Percentiles rank a stretch among this genome's conserved stretches.
These are phyloP conservation scores for Haematococcus sp. DNA, from an alignment of 139 green algal genomes.

Conservation along the genomic window DNA sequence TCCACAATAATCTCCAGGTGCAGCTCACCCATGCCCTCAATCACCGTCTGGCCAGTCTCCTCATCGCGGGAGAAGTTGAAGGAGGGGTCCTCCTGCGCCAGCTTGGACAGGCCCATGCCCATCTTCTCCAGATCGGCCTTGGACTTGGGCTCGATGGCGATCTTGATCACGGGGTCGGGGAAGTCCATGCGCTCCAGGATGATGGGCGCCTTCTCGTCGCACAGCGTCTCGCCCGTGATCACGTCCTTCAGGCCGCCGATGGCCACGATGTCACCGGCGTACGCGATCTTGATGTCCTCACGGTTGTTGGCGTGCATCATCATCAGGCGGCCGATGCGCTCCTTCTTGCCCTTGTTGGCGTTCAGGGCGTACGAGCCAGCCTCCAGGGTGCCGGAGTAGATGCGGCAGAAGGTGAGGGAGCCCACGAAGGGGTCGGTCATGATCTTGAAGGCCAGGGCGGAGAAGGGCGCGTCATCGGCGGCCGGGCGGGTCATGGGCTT, in stretches of 20 bases:
- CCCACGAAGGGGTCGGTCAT: constrained; percentile 96
- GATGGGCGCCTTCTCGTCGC: constrained; percentile 86
- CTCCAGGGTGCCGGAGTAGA: constrained; percentile 84
- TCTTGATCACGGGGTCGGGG: constrained; percentile 99
- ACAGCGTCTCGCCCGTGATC: constrained; percentile 86
- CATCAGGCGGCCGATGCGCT: constrained; percentile 95
- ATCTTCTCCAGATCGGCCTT: constrained; percentile 98
- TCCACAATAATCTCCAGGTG: constrained; percentile 99
- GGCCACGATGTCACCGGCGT: constrained; percentile 95
- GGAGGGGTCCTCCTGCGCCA: constrained; percentile 96
- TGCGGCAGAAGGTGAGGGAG: constrained; percentile 93
- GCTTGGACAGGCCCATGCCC: constrained; percentile 91
- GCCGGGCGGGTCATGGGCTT: constrained; percentile 72
- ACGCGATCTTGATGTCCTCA: constrained; percentile 89
- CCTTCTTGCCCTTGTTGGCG: constrained; percentile 94
- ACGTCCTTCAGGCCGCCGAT: constrained; percentile 90
- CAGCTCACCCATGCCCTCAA: constrained; percentile 99
- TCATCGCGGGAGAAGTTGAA: constrained; percentile 93
- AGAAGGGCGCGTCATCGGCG: constrained; percentile 86
- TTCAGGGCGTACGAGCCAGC: constrained; percentile 89
- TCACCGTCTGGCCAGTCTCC: constrained; percentile 95
- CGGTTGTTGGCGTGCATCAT: constrained; percentile 99
- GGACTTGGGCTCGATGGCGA: constrained; percentile 96
- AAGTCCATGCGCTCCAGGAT: constrained; percentile 99
- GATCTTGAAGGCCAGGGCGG: constrained; percentile 98